These are phyloP conservation scores for Tuber microsphaerosporum DNA, from an alignment of 495 filamentous ascomycete species.

Conservation along the genomic window DNA sequence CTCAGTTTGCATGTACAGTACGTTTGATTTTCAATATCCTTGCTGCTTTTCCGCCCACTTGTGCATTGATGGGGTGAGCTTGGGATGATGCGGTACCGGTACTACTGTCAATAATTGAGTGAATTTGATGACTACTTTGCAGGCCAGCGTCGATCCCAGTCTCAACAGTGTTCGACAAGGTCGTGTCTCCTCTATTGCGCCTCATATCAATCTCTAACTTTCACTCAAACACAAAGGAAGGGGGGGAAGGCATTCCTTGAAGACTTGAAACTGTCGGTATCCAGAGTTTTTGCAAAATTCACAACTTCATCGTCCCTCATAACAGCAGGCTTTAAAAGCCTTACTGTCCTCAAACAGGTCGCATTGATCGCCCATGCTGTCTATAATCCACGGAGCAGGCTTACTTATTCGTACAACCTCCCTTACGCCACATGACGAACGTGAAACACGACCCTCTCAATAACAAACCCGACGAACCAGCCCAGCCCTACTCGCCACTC, in stretches of 20 bases:
- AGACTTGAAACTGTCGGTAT: neutral
- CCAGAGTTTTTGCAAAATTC: neutral
- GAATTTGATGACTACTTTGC: neutral
- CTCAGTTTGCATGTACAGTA: neutral
- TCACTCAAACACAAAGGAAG: neutral
- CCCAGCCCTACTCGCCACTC: neutral
- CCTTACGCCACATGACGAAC: neutral
- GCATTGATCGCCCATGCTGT: neutral
- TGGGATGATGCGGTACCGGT: neutral
- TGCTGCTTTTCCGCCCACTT: neutral
- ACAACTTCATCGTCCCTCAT: neutral
- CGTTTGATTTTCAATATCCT: neutral
- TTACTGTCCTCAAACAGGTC: neutral
- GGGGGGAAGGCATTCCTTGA: neutral
- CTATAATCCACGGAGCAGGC: neutral
- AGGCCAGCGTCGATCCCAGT: neutral
- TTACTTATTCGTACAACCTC: neutral
- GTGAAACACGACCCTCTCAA: neutral
- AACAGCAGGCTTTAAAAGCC: neutral
- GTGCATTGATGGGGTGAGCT: neutral
- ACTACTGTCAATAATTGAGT: neutral
- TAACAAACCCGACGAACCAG: neutral
- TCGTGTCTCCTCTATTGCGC: neutral
- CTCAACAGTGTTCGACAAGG: neutral
- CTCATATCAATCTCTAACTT: neutral